Base-by-base conservation (phyloP, 352 stramenopile species). In the Pythium apleroticum region DNA sequence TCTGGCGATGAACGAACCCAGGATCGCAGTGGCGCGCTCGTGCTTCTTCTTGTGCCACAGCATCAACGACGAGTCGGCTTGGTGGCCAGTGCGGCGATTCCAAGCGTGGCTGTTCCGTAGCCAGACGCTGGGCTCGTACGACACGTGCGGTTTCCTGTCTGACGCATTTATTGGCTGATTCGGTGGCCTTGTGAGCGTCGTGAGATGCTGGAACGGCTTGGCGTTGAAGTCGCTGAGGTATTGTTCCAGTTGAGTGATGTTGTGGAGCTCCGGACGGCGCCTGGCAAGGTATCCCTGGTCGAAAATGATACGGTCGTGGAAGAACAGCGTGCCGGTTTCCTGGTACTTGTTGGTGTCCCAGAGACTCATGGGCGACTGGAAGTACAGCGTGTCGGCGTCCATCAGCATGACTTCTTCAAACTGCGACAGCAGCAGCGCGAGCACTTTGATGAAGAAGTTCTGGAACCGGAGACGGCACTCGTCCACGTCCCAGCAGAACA, bases 341-440 rank as follows among this genome's bases (percentile, higher is more conserved):
- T 66, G 69, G 60, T 82, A 89, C 45, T 84, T 81, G 31, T 64
- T 56, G 14, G 74, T 73, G 0, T 85, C 69, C 76, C 78, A 91
- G 5, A 91, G 65, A 28, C 24, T 14, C 70, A 71, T 77, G 1
- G 81, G 84, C 39, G 63, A 77, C 52, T 87, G 72, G 63, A 93
- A 86, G 54, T 90, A 76, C 22, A 89, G 54, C 27, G 75, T 78
- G 60, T 93, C 84, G 27, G 82, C 82, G 74, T 93, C 84, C 28
- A 91, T 58, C n/a, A 91, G 65, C 84, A 91, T 89, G 28, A 91
- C 58, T 31, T 93, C 71, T 45, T 81, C 68, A 49, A 93, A 90
- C 15, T 65, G 69, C 19, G 84, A 91, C 56, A 84, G 76, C 9
- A 91, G 39, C 2, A 91, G 60, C 5, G 72, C 69, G 35, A 91